These are phyloP conservation scores for Suhomyces bribrorum DNA, from an alignment of 1,139 yeast species.

Conservation along the genomic window DNA sequence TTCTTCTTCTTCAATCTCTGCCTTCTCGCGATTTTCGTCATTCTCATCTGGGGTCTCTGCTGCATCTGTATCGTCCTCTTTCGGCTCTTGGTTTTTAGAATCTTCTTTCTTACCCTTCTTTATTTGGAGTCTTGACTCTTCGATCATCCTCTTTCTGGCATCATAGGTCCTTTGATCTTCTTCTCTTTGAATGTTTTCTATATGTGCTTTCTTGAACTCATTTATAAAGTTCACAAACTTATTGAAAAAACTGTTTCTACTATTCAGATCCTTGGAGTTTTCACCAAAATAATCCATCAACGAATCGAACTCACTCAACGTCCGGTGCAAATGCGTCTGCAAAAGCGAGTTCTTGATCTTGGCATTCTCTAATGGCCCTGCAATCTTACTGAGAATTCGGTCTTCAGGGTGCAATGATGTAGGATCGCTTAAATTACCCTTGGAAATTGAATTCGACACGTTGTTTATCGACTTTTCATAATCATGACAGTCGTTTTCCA, in stretches of 20 bases:
- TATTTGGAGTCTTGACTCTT: constrained; percentile 24
- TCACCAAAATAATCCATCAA: constrained; percentile 87
- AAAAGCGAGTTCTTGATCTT: constrained; percentile 58
- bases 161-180: constrained; percentile 47
- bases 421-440: constrained; percentile 76
- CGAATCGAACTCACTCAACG: constrained; percentile 55
- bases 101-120: constrained; percentile 9
- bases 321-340: constrained; percentile 54
- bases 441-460: constrained; percentile 56
- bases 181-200: constrained; percentile 50
- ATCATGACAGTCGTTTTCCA: constrained; percentile 69
- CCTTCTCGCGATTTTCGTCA: no score
- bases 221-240: constrained; percentile 40
- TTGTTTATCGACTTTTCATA: constrained; percentile 55
- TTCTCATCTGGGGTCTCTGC: constrained; percentile 10
- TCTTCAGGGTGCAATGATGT: constrained; percentile 77
- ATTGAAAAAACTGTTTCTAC: constrained; percentile 39
- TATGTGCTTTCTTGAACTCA: constrained; percentile 47
- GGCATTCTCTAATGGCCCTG: constrained; percentile 62
- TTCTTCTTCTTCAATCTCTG: constrained; percentile 12
- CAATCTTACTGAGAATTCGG: constrained; percentile 49
- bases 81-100: constrained; percentile 8
- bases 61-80: constrained; percentile 10
- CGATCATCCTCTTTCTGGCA: constrained; percentile 37
- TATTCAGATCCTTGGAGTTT: constrained; percentile 56